Percentiles rank a stretch among this genome's conserved stretches.
phyloP scores from a whole-genome alignment of 2,329 filamentous ascomycete genomes.

The Apiospora arundinis region DNA sequence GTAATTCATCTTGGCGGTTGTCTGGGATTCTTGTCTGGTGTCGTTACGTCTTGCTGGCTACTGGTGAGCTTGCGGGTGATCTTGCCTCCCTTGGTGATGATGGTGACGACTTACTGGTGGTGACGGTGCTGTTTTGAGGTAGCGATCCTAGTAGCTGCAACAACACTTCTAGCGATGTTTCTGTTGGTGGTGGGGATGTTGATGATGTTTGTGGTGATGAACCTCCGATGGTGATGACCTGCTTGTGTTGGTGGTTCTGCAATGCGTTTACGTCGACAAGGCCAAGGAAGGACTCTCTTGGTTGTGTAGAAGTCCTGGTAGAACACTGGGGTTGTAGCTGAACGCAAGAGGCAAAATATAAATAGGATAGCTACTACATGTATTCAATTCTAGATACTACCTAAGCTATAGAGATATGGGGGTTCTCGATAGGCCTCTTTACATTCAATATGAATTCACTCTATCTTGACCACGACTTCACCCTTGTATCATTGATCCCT shows the following conservation, averaged over 20 bases:
- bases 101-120: background rate
- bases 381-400: too few relatives aligned
- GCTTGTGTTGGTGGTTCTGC: background rate
- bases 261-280: background rate
- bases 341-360: too few relatives aligned
- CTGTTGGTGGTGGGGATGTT: background rate
- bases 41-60: background rate
- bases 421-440: too few relatives aligned
- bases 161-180: too few relatives aligned
- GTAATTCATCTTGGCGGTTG: constrained; percentile 6
- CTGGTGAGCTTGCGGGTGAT: background rate
- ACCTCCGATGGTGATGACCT: background rate
- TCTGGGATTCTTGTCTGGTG: background rate
- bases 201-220: background rate
- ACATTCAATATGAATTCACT: too few relatives aligned
- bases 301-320: background rate
- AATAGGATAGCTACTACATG: too few relatives aligned
- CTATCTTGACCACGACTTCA: background rate
- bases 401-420: too few relatives aligned
- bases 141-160: too few relatives aligned
- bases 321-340: too few relatives aligned
- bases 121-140: background rate
- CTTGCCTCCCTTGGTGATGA: background rate
- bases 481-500: background rate
- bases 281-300: background rate